Base-by-base conservation (phyloP, 2,329 filamentous ascomycete species). In the Penicillium sp. region DNA sequence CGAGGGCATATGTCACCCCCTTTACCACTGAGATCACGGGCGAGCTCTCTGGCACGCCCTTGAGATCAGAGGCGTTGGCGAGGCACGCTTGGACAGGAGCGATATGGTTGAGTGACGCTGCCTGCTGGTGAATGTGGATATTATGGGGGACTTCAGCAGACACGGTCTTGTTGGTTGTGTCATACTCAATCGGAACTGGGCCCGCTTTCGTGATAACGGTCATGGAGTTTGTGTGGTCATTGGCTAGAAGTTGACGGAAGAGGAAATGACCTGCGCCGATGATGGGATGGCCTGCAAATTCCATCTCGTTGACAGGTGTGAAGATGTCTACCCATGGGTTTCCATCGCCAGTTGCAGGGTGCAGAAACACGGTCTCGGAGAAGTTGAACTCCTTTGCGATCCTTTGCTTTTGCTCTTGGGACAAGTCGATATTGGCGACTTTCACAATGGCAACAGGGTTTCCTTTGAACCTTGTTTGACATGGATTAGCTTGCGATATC, bases 111-210 rank as follows among this genome's bases (percentile, higher is more conserved):
- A 62, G 43, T 14, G 64, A 60, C 21, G 71, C 65, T 1, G 54
- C 59, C 16, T 65, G 51, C 22, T 62, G 59, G 71, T 91, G 88
- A 51, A 85, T 65, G 63, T 83, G 87, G 58, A 87, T 79, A 56
- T 87, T 78, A 67, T 90, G 86, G 31, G 89, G 87, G 58, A 92
- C 86, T 2, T 70, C 72, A 10, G 87, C 87, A 47, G 78, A 80
- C 5, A 86, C 83, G n/a, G 76, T 66, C 32, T 67, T 67, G 16
- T 67, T 71, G 9, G 64, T 62, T 5, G 70, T 63, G 59, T 75
- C 69, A 57, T 75, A 79, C 10, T 67, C 63, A 48, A 78, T 67
- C 4, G 64, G 59, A 9, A 82, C 78, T 0, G 66, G 68, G 1
- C 81, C 81, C 57, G 69, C 77, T 68, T 72, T 80, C 57, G 72